phyloP scores from a whole-genome alignment of 2,329 filamentous ascomycete species.

The Claviceps purpurea region DNA sequence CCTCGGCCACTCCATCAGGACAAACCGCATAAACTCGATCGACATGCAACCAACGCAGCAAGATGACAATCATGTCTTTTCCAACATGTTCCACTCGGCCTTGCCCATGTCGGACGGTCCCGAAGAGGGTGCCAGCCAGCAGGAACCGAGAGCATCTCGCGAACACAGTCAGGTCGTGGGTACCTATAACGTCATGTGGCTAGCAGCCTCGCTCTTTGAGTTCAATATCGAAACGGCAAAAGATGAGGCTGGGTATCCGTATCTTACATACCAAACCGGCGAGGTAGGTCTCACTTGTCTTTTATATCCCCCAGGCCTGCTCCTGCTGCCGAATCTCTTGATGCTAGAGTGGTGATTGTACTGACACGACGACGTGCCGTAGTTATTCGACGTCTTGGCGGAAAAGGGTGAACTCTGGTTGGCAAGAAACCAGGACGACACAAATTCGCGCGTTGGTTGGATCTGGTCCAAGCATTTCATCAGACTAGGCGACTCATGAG shows the following conservation, averaged over 20 bases:
- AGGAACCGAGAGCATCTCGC: constrained; percentile 45
- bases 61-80: constrained; percentile 42
- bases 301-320: too few relatives aligned
- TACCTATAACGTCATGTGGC: constrained; percentile 66
- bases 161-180: constrained; percentile 39
- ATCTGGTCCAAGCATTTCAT: constrained; percentile 99
- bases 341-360: background rate
- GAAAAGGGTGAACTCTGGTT: constrained; percentile 98
- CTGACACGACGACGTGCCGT: background rate
- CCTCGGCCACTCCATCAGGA: constrained; percentile 39
- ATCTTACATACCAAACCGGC: constrained; percentile 86
- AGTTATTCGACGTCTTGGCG: constrained; percentile 83
- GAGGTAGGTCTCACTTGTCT: constrained; percentile 43
- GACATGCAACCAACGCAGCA: constrained; percentile 33
- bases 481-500: constrained; percentile 39
- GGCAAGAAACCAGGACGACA: constrained; percentile 91
- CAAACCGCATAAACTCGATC: constrained; percentile 35
- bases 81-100: constrained; percentile 75
- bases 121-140: constrained; percentile 33
- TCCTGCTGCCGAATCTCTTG: background rate
- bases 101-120: constrained; percentile 63
- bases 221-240: constrained; percentile 93
- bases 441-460: constrained; percentile 70
- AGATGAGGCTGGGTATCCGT: constrained; percentile 87
- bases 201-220: constrained; percentile 88